Base-by-base conservation (phyloP, 108 stramenopile genomes). In the Pseudonitzschia pungens region DNA sequence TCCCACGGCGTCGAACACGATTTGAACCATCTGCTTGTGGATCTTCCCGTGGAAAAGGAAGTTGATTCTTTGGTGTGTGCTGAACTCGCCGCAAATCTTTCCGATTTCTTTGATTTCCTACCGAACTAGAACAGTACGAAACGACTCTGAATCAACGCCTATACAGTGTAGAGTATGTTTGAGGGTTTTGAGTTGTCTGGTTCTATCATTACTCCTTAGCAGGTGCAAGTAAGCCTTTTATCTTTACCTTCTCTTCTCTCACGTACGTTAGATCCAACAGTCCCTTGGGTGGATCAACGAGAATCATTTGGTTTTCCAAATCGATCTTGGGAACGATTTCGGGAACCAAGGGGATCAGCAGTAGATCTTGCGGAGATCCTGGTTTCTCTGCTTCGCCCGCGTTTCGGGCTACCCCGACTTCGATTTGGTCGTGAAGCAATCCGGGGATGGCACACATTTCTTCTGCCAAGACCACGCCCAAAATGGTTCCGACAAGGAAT, bases 361-460 rank as follows among this genome's bases (percentile, higher is more conserved):
- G 88, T 53, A 89, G 57, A 51, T 90, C 86, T 18, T 81, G 68
- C 40, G 81, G 79, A 12, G 75, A 66, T 32, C 69, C 77, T 0
- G 81, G 84, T 26, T 45, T 24, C 20, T 53, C 27, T 4, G 29
- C 48, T 24, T 71, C 42, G 21, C 43, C 36, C 14, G 24, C 15
- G 45, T 12, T 48, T 48, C 10, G 3, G 1, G 45, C 14, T 0
- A 74, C 26, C n/a, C 43, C 28, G 12, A 95, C 65, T 71, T 95
- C 93, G 21, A 95, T 43, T 77, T 88, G 69, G 75, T 95, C 91
- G 63, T 95, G 93, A 21, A 88, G 87, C 32, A 92, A 72, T 20
- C 87, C 92, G 32, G 89, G 88, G 71, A 91, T 81, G 40, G 85
- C 71, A 24, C 89, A 89, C 85, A 95, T 88, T 57, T 95, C 93